Conservation (phyloP, 2,329 filamentous ascomycete genomes). For the Atkinsonella texensis region DNA sequence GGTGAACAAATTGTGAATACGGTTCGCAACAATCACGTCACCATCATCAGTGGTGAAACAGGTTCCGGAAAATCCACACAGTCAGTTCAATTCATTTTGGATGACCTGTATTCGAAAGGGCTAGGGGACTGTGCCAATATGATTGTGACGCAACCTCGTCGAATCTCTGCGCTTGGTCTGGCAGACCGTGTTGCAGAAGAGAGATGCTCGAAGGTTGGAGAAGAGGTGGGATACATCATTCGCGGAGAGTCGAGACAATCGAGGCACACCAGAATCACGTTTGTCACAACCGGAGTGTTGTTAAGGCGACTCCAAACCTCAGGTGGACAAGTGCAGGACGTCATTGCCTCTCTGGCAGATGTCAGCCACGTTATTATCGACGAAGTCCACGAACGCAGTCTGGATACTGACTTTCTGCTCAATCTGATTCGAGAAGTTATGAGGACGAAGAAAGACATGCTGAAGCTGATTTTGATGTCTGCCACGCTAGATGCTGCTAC, state of each 20-base stretch:
- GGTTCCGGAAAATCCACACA: slow-evolving; percentile 96
- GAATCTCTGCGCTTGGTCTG: slow-evolving; percentile 87
- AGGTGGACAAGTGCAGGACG: slow-evolving; percentile 66
- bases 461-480: slow-evolving; percentile 92
- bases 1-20: slow-evolving; percentile 64
- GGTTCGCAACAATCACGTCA: slow-evolving; percentile 70
- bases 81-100: slow-evolving; percentile 88
- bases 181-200: slow-evolving; percentile 93
- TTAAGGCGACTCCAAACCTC: slow-evolving; percentile 84
- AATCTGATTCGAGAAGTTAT: slow-evolving; percentile 78
- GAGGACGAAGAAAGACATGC: slow-evolving; percentile 57
- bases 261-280: slow-evolving; percentile 73
- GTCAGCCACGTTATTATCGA: slow-evolving; percentile 93
- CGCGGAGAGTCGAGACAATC: slow-evolving; percentile 75
- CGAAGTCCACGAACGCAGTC: slow-evolving; percentile 88
- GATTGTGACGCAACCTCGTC: slow-evolving; percentile 86
- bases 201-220: slow-evolving; percentile 66
- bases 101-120: slow-evolving; percentile 69
- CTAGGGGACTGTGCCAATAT: slow-evolving; percentile 76
- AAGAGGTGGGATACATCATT: slow-evolving; percentile 86
- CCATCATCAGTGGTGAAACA: slow-evolving; percentile 93
- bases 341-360: slow-evolving; percentile 70
- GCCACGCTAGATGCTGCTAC: slow-evolving; percentile 83
- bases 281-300: slow-evolving; percentile 90
- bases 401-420: slow-evolving; percentile 90